phyloP scores from a whole-genome alignment of 176 grass and related monocot genomes.

The Rhynchospora pubera region DNA sequence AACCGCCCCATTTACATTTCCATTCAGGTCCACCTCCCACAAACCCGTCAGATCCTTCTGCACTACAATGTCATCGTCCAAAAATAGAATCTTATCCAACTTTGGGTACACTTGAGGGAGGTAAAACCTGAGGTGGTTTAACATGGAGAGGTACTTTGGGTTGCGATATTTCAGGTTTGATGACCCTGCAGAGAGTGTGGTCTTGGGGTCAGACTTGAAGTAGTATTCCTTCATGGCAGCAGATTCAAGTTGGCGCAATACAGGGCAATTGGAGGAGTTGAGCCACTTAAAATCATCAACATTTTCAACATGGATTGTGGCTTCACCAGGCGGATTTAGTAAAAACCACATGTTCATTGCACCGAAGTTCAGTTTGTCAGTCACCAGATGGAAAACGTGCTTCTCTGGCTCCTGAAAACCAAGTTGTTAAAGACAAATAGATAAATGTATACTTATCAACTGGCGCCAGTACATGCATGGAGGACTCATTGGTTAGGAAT shows the following conservation, averaged over 20 bases:
- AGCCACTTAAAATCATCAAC: slow-evolving; percentile 99
- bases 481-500: neutral
- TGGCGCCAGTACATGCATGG: neutral
- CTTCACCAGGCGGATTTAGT: slow-evolving; percentile 84
- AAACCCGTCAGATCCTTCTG: slow-evolving; percentile 99
- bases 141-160: slow-evolving; percentile 96
- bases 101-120: slow-evolving; percentile 95
- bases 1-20: slow-evolving; percentile 91
- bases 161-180: slow-evolving; percentile 90
- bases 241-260: slow-evolving; percentile 82
- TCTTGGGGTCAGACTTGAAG: slow-evolving; percentile 92
- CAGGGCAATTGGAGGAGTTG: slow-evolving; percentile 96
- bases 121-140: slow-evolving; percentile 97
- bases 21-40: slow-evolving; percentile 95
- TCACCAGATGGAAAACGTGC: slow-evolving; percentile 98
- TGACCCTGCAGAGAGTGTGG: slow-evolving; percentile 75
- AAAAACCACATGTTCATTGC: slow-evolving; percentile 99
- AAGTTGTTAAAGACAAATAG: neutral
- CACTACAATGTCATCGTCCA: slow-evolving; percentile 98
- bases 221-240: slow-evolving; percentile 98
- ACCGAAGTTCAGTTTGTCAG: slow-evolving; percentile 98
- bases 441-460: neutral
- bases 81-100: slow-evolving; percentile 95
- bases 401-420: slow-evolving; percentile 78
- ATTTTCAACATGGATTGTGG: slow-evolving; percentile 94